Percentiles rank a stretch among this genome's conserved stretches.
Evolutionary conservation across 306 rosid genomes (phyloP).

Genomic region (Malus orientalis): DNA sequence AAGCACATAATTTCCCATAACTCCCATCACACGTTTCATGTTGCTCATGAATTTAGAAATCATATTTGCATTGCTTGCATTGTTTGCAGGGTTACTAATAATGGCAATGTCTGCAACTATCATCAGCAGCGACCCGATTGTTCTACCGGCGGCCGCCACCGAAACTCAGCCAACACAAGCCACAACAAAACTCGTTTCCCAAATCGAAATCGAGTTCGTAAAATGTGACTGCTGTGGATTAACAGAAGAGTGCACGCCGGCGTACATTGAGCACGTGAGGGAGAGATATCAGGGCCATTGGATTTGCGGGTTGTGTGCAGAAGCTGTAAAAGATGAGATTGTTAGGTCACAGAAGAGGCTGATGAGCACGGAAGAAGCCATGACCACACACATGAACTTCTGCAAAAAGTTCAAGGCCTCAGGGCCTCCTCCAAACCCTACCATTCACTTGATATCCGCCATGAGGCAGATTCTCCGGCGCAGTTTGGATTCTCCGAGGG

Average conservation of each 20-base stretch:
- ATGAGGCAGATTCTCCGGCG: slow-evolving; percentile 79
- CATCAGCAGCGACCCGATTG: slow-evolving; percentile 55
- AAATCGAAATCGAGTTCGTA: slow-evolving; percentile 62
- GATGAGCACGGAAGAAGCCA: slow-evolving; percentile 76
- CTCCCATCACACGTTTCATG: neutral
- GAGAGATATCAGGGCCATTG: slow-evolving; percentile 67
- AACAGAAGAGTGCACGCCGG: slow-evolving; percentile 86
- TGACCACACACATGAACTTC: slow-evolving; percentile 69
- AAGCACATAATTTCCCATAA: neutral
- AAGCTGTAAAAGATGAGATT: slow-evolving; percentile 84
- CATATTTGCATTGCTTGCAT: neutral
- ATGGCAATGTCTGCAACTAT: slow-evolving; percentile 65
- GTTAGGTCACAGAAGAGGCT: slow-evolving; percentile 60
- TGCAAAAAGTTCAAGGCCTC: slow-evolving; percentile 57
- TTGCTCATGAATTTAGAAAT: neutral
- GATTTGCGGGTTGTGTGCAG: slow-evolving; percentile 90
- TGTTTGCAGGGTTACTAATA: slow-evolving; percentile 33
- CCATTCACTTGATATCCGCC: slow-evolving; percentile 70
- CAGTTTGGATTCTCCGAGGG: slow-evolving; percentile 73
- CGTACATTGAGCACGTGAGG: slow-evolving; percentile 62
- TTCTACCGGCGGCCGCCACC: slow-evolving; percentile 22
- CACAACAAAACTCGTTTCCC: slow-evolving; percentile 25
- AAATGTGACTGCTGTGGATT: slow-evolving; percentile 87
- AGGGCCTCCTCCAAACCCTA: slow-evolving; percentile 68
- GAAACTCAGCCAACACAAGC: slow-evolving; percentile 44